Evolutionary conservation across 2,329 filamentous ascomycete species (phyloP), one percentile per base, ranked within the genome.

Genomic region (Knufia fluminis): DNA sequence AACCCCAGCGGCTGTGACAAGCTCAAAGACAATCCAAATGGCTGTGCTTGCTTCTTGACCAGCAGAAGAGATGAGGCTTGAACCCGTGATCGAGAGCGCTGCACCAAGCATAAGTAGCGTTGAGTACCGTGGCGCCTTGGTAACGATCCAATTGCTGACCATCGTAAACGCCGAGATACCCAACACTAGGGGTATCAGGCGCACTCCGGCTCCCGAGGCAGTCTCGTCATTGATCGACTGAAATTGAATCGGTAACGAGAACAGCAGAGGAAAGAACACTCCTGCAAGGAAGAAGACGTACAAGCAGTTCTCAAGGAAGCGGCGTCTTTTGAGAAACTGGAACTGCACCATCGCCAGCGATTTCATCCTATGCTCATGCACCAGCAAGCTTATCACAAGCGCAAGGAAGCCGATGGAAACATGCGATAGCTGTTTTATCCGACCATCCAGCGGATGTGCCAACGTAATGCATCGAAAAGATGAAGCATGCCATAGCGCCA

Each of bases 161-260:
- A 68, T 59, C 1, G 64, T 62, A n/a, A 55, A 57, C 0, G 63
- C 46, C 16, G 65, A 47, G 46, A 65, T 61, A 2, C 54, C 59
- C 2, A 74, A 45, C 2, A 73, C 62, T 4, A 71, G 51, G 7
- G 69, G 64, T 8, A 73, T 54, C 43, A 68, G 69, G 60, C n/a
- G 59, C 3, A 74, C 57, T 7, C 71, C 70, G 4, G 62, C 65
- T 23, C 56, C 35, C 12, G 61, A 59, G 0, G 71, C 60, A 10
- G 55, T 60, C 8, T 58, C 57, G 41, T 61, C 60, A 16, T 58
- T 53, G 12, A 72, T 59, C 1, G 62, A 60, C 55, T 75, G 71
- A 59, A 75, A 74, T 54, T 71, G 73, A 20, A 74, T 68, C 6
- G 70, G n/a, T n/a, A n/a, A n/a, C n/a, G n/a, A n/a, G n/a, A n/a